A percentile compares a stretch with the other conserved stretches of the same genome.
Conservation (phyloP, 169 alveolate species). For the Plasmodium reichenowi region DNA sequence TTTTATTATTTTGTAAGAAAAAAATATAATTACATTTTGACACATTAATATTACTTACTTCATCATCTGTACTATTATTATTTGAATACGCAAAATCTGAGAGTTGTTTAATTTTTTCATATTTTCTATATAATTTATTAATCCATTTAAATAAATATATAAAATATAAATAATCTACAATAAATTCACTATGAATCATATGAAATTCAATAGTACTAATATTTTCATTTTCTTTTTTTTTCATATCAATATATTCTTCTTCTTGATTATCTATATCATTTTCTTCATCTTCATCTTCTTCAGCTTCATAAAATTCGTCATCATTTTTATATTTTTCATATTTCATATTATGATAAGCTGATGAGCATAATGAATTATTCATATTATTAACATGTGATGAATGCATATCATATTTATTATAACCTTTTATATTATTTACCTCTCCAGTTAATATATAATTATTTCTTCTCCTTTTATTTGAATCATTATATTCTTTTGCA, state of each 20-base stretch:
- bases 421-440: too few species aligned
- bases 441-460: too few species aligned
- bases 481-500: not conserved
- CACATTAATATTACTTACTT: not conserved
- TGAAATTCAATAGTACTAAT: slow-evolving; percentile 36
- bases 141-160: slow-evolving; percentile 30
- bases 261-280: slow-evolving; percentile 18
- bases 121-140: slow-evolving; percentile 22
- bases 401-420: not conserved
- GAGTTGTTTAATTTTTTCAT: slow-evolving; percentile 15
- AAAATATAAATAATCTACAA: slow-evolving; percentile 50
- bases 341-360: not conserved
- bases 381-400: not conserved
- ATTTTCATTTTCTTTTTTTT: slow-evolving; percentile 21
- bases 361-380: not conserved
- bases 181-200: slow-evolving; percentile 28
- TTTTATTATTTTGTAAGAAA: slow-evolving; percentile 55
- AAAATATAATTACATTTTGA: slow-evolving; percentile 25
- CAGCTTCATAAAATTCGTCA: not conserved
- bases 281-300: slow-evolving; percentile 17
- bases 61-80: slow-evolving; percentile 5
- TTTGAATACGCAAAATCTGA: slow-evolving; percentile 14
- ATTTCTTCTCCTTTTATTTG: too few species aligned
- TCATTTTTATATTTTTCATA: not conserved
- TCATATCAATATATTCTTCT: slow-evolving; percentile 12